Evolutionary conservation across 192 early-diverging fungal genomes (phyloP).

Genomic region (Funneliformis mosseae): DNA sequence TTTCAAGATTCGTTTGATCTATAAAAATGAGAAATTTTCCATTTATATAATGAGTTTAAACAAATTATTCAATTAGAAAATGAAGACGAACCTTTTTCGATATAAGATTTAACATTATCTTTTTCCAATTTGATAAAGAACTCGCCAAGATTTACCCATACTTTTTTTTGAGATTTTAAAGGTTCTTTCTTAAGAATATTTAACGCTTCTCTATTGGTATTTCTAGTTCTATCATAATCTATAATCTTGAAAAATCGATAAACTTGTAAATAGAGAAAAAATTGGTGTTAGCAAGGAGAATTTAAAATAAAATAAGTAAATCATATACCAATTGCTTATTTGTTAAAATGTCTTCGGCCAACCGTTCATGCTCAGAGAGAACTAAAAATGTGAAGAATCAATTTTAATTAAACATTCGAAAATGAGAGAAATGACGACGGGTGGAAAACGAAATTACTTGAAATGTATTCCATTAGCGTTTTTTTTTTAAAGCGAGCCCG

Average conservation of each 20-base stretch:
- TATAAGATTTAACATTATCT: constrained; percentile 49
- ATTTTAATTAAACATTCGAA: not conserved
- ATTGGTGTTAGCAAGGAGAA: not conserved
- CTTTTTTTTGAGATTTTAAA: constrained; percentile 45
- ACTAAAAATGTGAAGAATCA: constrained; percentile 28
- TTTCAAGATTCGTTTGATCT: constrained; percentile 56
- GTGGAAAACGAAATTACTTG: not conserved
- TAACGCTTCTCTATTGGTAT: constrained; percentile 61
- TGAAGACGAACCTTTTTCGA: constrained; percentile 53
- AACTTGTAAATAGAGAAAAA: not conserved
- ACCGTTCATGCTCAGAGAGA: constrained; percentile 48
- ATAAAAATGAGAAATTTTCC: not conserved
- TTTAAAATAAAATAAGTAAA: not conserved
- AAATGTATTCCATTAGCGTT: constrained; percentile 3
- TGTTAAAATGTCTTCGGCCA: constrained; percentile 59
- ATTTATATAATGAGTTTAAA: not conserved
- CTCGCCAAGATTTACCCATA: constrained; percentile 62
- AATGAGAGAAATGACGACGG: too few relatives aligned
- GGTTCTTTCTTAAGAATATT: constrained; percentile 46
- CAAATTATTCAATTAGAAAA: not conserved
- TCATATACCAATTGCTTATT: constrained; percentile 56
- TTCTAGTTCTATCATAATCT: constrained; percentile 59
- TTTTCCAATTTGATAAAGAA: constrained; percentile 62
- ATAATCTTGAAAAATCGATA: constrained; percentile 44
- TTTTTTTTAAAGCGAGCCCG: too few relatives aligned